Percentiles rank a stretch among this genome's conserved stretches.
Conservation (phyloP, 1,139 yeast species). For the Suzukiozyma palmioleophila region DNA sequence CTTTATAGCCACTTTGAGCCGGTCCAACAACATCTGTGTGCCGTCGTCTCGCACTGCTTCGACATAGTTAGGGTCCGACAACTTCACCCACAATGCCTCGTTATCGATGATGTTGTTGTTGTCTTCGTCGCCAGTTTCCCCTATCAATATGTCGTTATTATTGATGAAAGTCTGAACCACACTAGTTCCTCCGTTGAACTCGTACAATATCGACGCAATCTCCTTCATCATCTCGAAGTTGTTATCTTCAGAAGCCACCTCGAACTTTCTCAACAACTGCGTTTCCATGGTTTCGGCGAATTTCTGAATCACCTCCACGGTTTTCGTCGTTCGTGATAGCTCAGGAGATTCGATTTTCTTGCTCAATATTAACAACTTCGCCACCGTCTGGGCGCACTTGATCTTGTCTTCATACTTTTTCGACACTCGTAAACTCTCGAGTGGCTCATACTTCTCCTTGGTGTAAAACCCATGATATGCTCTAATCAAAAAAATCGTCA, state of each 20-base stretch:
- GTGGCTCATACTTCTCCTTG: constrained; percentile 57
- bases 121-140: constrained; percentile 23
- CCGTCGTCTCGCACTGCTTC: constrained; percentile 30
- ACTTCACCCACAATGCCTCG: constrained; percentile 33
- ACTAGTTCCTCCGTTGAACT: constrained; percentile 80
- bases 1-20: constrained; percentile 43
- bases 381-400: constrained; percentile 65
- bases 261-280: constrained; percentile 54
- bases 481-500: constrained; percentile 68
- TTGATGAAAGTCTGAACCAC: constrained; percentile 81
- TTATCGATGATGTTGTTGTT: constrained; percentile 36
- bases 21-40: constrained; percentile 25
- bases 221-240: constrained; percentile 68
- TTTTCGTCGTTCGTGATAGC: constrained; percentile 44
- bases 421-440: constrained; percentile 47
- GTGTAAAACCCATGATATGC: constrained; percentile 75
- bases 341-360: constrained; percentile 55
- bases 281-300: constrained; percentile 77
- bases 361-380: constrained; percentile 60
- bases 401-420: constrained; percentile 47
- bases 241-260: constrained; percentile 55
- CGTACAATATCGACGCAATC: constrained; percentile 71
- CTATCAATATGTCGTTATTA: constrained; percentile 69
- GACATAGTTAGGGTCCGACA: constrained; percentile 33
- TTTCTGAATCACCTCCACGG: constrained; percentile 56